Percentiles rank a stretch among this genome's conserved stretches.
Evolutionary conservation across 352 stramenopile genomes (phyloP).

Genomic region (Thalassiosira sp.): DNA sequence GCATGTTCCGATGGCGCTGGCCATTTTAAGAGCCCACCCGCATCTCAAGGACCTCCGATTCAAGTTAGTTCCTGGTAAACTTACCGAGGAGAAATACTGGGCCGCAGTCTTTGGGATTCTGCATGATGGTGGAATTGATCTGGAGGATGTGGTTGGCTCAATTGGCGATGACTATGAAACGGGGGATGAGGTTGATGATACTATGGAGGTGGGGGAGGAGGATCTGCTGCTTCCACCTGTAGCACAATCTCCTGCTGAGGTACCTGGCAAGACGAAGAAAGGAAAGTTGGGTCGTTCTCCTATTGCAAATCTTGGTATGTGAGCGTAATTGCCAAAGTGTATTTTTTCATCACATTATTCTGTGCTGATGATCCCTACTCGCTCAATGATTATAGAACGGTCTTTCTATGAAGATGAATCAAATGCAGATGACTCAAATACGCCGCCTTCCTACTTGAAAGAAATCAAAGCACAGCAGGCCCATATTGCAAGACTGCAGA

Average conservation of each 20-base stretch:
- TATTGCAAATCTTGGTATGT: constrained; percentile 4
- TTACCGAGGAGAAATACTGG: constrained; percentile 71
- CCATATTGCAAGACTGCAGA: constrained; percentile 32
- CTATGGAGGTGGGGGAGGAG: constrained; percentile 10
- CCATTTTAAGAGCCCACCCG: constrained; percentile 35
- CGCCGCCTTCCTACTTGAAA: constrained; percentile 29
- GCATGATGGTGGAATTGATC: constrained; percentile 44
- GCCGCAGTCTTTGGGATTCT: constrained; percentile 51
- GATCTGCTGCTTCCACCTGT: neutral
- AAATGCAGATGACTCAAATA: constrained; percentile 22
- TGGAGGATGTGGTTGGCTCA: constrained; percentile 18
- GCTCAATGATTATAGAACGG: constrained; percentile 2
- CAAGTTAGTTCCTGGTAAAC: constrained; percentile 52
- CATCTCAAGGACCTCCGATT: constrained; percentile 55
- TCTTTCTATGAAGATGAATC: constrained; percentile 11
- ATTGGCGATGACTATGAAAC: constrained; percentile 20
- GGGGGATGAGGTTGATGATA: constrained; percentile 21
- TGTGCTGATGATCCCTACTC: neutral
- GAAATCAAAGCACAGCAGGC: constrained; percentile 41
- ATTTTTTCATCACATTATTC: too few relatives aligned
- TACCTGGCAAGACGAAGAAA: constrained; percentile 12
- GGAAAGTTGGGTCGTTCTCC: constrained; percentile 11
- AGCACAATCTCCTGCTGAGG: neutral
- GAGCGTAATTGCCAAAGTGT: too few relatives aligned
- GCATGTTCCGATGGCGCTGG: constrained; percentile 31